Evolutionary conservation across 768 basidiomycete species (phyloP).

Genomic region (Termitomyces sp.): DNA sequence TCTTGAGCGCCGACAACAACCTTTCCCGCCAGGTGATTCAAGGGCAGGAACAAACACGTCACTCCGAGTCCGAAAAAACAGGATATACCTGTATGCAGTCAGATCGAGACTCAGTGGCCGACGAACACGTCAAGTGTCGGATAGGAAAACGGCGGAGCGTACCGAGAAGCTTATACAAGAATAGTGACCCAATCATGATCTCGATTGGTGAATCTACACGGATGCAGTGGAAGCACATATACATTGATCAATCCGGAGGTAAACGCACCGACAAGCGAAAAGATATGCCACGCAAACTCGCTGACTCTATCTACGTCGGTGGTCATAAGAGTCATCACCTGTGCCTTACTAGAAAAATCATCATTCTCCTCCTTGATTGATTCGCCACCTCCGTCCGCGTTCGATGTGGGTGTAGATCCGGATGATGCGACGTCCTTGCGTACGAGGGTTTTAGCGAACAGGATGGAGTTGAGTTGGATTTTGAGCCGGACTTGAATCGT

Average conservation of each 20-base stretch:
- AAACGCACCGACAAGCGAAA: constrained; percentile 58
- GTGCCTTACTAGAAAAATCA: constrained; percentile 61
- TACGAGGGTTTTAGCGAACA: constrained; percentile 82
- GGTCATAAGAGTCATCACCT: constrained; percentile 96
- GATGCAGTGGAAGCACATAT: background rate
- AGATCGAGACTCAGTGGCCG: background rate
- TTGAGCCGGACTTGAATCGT: constrained; percentile 65
- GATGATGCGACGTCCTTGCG: constrained; percentile 81
- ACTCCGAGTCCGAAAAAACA: constrained; percentile 76
- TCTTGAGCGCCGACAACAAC: constrained; percentile 75
- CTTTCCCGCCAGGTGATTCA: constrained; percentile 84
- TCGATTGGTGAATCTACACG: constrained; percentile 70
- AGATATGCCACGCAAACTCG: constrained; percentile 79
- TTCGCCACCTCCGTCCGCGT: constrained; percentile 9
- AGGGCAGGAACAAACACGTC: constrained; percentile 62
- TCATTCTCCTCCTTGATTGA: constrained; percentile 34
- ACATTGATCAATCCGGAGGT: background rate
- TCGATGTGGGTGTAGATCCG: constrained; percentile 25
- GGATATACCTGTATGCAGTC: constrained; percentile 43
- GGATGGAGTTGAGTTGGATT: constrained; percentile 75
- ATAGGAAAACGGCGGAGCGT: constrained; percentile 14
- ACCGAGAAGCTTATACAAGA: constrained; percentile 78
- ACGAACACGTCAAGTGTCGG: background rate
- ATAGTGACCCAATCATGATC: constrained; percentile 64
- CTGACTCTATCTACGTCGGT: constrained; percentile 89